Percentiles rank a stretch among this genome's conserved stretches.
These are phyloP conservation scores for Argentina anserina DNA, from an alignment of 306 rosid species.

Conservation along the genomic window DNA sequence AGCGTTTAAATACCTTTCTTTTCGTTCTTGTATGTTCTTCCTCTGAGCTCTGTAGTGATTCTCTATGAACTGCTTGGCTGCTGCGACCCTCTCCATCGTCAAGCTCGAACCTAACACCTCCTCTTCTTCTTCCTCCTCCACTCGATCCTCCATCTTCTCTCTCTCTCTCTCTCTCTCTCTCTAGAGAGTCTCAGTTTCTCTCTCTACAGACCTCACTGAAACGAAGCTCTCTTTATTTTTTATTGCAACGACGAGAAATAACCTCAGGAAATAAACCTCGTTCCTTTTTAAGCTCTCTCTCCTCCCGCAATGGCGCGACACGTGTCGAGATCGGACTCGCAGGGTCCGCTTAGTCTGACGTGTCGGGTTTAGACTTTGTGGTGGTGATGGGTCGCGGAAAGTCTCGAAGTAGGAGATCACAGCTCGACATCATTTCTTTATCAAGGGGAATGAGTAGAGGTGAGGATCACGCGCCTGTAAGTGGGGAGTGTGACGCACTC, in stretches of 20 bases:
- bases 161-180: constrained; percentile 42
- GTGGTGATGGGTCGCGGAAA: no score
- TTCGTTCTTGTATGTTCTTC: constrained; percentile 93
- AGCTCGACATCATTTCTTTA: background rate
- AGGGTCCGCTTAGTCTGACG: background rate
- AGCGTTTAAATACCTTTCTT: constrained; percentile 68
- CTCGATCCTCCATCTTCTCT: constrained; percentile 67
- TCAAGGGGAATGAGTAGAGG: constrained; percentile 7
- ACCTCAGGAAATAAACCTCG: constrained; percentile 18
- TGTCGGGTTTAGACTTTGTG: constrained; percentile 3
- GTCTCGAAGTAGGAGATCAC: background rate
- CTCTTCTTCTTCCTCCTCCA: constrained; percentile 56
- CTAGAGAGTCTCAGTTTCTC: constrained; percentile 31
- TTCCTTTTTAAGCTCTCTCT: background rate
- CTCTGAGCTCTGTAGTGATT: constrained; percentile 94
- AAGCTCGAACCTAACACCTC: constrained; percentile 81
- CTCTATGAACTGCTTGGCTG: constrained; percentile 95
- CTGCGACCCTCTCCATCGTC: constrained; percentile 99
- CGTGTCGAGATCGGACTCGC: background rate
- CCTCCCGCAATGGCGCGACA: constrained; percentile 20
- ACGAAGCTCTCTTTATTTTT: constrained; percentile 37
- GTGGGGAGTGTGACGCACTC: constrained; percentile 31
- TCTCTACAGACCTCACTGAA: constrained; percentile 35
- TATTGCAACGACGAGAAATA: constrained; percentile 45
- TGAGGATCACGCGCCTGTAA: constrained; percentile 33